These are phyloP conservation scores for Xylariaceae sp. DNA, from an alignment of 2,329 filamentous ascomycete genomes.

Conservation along the genomic window DNA sequence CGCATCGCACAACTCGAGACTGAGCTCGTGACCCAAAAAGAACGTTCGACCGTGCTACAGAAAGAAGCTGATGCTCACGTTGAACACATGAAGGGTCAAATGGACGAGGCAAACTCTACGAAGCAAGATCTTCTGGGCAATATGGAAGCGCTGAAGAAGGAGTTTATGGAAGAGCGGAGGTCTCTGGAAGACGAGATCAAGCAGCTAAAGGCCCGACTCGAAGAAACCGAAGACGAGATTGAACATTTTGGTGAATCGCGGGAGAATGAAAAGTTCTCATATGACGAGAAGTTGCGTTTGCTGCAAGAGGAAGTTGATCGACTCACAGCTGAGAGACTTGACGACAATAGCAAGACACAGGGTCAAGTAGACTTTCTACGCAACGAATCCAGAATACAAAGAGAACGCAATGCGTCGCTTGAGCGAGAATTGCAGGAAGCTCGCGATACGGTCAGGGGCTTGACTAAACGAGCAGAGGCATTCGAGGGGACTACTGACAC, in stretches of 20 bases:
- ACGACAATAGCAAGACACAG: slow-evolving; percentile 54
- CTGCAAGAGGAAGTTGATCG: slow-evolving; percentile 70
- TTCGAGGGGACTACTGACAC: slow-evolving; percentile 48
- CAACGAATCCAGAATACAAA: slow-evolving; percentile 55
- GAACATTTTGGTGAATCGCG: slow-evolving; percentile 78
- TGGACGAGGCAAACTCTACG: slow-evolving; percentile 84
- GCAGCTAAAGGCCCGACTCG: slow-evolving; percentile 69
- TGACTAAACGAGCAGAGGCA: slow-evolving; percentile 46
- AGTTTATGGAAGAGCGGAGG: slow-evolving; percentile 81
- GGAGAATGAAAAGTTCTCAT: slow-evolving; percentile 71
- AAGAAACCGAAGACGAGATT: slow-evolving; percentile 89
- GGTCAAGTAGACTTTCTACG: slow-evolving; percentile 60
- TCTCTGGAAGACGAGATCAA: slow-evolving; percentile 78
- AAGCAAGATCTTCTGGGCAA: slow-evolving; percentile 94
- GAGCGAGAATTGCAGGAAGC: slow-evolving; percentile 52
- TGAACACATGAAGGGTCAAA: slow-evolving; percentile 59
- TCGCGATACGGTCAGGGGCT: slow-evolving; percentile 48
- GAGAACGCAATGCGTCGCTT: slow-evolving; percentile 55
- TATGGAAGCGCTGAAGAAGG: slow-evolving; percentile 84
- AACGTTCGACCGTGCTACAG: slow-evolving; percentile 61
- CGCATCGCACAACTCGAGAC: slow-evolving; percentile 65
- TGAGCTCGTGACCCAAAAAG: slow-evolving; percentile 71
- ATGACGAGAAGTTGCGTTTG: slow-evolving; percentile 63
- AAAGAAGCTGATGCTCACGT: slow-evolving; percentile 60
- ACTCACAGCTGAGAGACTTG: slow-evolving; percentile 51